Conservation (phyloP, 306 rosid genomes). For the Quercus parvula region DNA sequence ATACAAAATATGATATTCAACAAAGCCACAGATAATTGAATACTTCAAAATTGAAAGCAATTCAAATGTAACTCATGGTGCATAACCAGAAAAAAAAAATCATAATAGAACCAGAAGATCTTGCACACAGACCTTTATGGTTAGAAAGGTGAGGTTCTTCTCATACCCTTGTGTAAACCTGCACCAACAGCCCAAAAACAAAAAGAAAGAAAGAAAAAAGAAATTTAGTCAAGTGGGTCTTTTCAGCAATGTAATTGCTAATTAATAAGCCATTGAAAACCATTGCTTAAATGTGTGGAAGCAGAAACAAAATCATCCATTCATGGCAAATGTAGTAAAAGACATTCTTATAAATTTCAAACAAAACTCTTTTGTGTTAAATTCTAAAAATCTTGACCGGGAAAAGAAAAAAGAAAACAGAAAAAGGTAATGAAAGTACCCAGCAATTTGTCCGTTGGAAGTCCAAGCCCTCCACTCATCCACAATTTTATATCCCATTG, state of each 20-base stretch:
- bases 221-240: background rate
- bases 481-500: slow-evolving; percentile 64
- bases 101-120: background rate
- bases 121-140: slow-evolving; percentile 60
- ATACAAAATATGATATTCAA: background rate
- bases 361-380: background rate
- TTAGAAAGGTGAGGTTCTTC: slow-evolving; percentile 66
- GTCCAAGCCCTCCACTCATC: slow-evolving; percentile 93
- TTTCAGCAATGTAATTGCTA: background rate
- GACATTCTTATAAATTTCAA: background rate
- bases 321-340: no score
- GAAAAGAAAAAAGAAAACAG: background rate
- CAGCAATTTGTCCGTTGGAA: slow-evolving; percentile 73
- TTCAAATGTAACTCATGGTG: background rate
- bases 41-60: background rate
- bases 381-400: background rate
- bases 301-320: background rate
- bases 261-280: no score
- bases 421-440: slow-evolving; percentile 42
- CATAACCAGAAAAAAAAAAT: background rate
- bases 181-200: slow-evolving; percentile 23
- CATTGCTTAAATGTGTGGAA: background rate
- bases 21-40: background rate
- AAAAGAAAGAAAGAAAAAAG: background rate
- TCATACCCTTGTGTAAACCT: slow-evolving; percentile 76